Base-by-base conservation (phyloP, 2,329 filamentous ascomycete genomes). In the Nothophaeocryptopus gaeumannii region DNA sequence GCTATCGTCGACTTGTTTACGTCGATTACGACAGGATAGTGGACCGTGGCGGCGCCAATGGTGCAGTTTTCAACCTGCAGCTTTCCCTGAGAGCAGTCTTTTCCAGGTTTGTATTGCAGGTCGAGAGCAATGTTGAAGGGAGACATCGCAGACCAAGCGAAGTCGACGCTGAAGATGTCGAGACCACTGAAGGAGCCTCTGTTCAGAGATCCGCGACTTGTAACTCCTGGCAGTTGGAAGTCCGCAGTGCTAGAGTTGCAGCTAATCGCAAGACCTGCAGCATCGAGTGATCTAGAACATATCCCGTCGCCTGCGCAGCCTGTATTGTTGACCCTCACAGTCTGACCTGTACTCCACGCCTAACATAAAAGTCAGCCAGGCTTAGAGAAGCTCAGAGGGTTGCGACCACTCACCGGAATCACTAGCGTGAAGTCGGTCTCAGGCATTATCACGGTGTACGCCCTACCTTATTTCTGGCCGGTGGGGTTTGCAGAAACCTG, bases 1-100 rank as follows among this genome's bases (percentile, higher is more conserved):
- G 45, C 39, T 35, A 53, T 50, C 15, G 53, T 55, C 8, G 53
- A 55, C 33, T 47, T 50, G 45, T 52, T 53, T 30, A 49, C 53
- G 39, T 55, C 46, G 13, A 55, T 53, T 2, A 41, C 44, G 15
- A 55, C 47, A 1, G 53, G 43, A 16, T 55, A 55, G 15, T 34
- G 41, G 9, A 55, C 50, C 14, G 46, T 55, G 8, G 53, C 53
- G 3, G 53, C 46, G 2, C 46, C 49, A 10, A 55, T 47, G 1
- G 53, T 55, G 29, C 53, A 55, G 36, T 55, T 55, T 33, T 37
- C 33, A 15, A 55, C 53, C 39, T 49, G 35, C 1, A 55, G 41
- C 8, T 39, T 30, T n/a, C 53, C 49, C 31, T 45, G 12, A 0
- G 30, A 29, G 39, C 49, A 55, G 16, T 52, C 49, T 31, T 50